phyloP scores from a whole-genome alignment of 2,329 filamentous ascomycete species.

The Endoconidiophora laricicola region DNA sequence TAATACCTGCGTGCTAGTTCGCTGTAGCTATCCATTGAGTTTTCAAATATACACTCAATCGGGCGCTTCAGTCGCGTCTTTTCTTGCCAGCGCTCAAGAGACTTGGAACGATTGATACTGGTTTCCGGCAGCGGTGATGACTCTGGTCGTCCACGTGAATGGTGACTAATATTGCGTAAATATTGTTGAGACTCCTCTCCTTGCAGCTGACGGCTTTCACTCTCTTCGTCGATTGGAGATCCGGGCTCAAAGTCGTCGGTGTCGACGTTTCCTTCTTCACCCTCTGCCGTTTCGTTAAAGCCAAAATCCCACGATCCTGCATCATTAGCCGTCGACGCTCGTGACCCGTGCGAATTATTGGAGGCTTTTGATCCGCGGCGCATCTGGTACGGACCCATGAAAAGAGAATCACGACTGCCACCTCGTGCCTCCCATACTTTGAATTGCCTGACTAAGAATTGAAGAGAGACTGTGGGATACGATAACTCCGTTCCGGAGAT shows the following conservation, averaged over 20 bases:
- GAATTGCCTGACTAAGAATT: slow-evolving; percentile 53
- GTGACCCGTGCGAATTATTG: slow-evolving; percentile 29
- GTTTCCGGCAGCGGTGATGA: too few relatives aligned
- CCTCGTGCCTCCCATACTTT: slow-evolving; percentile 61
- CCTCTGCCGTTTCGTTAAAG: background rate
- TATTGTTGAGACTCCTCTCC: too few relatives aligned
- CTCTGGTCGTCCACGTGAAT: too few relatives aligned
- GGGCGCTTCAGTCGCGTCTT: slow-evolving; percentile 32
- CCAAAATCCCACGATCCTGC: slow-evolving; percentile 8
- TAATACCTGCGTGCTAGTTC: slow-evolving; percentile 48
- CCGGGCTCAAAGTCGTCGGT: background rate
- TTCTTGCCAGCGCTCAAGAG: too few relatives aligned
- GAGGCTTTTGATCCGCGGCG: slow-evolving; percentile 6
- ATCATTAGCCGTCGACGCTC: slow-evolving; percentile 23
- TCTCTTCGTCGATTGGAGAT: too few relatives aligned
- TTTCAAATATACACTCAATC: slow-evolving; percentile 48
- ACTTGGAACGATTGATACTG: too few relatives aligned
- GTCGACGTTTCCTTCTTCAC: background rate
- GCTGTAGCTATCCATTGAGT: slow-evolving; percentile 46
- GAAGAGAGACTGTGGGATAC: slow-evolving; percentile 47
- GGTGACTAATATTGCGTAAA: too few relatives aligned
- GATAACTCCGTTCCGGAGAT: slow-evolving; percentile 43
- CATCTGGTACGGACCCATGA: slow-evolving; percentile 18
- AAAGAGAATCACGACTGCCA: slow-evolving; percentile 50
- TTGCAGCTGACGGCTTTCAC: background rate